These are phyloP conservation scores for Trametes maxima DNA, from an alignment of 768 basidiomycete genomes.

Conservation along the genomic window DNA sequence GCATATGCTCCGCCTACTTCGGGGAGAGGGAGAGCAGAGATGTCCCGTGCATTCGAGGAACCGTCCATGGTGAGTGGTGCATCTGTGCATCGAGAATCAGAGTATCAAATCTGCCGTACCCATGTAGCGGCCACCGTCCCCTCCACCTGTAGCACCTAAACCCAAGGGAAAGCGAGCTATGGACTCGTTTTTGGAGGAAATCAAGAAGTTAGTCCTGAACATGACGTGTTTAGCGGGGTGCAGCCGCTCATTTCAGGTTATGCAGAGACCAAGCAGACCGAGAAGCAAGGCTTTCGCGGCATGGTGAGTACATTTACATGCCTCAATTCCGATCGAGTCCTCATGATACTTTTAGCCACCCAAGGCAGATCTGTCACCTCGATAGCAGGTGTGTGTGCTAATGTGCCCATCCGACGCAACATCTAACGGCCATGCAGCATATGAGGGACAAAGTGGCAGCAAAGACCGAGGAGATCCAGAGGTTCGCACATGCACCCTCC, in stretches of 20 bases:
- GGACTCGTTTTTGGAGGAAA: slow-evolving; percentile 95
- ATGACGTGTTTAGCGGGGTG: not conserved
- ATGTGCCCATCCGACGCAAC: not conserved
- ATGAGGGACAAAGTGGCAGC: slow-evolving; percentile 89
- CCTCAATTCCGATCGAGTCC: not conserved
- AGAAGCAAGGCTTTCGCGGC: slow-evolving; percentile 79
- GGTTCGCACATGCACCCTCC: slow-evolving; percentile 43
- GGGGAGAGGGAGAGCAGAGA: slow-evolving; percentile 29
- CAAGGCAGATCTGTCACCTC: slow-evolving; percentile 84
- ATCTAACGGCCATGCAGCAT: slow-evolving; percentile 47
- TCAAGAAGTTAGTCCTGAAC: slow-evolving; percentile 68
- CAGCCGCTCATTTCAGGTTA: not conserved
- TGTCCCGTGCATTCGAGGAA: slow-evolving; percentile 36
- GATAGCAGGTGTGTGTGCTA: slow-evolving; percentile 66
- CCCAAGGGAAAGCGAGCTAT: slow-evolving; percentile 95
- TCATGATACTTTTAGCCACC: slow-evolving; percentile 35
- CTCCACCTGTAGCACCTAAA: slow-evolving; percentile 55
- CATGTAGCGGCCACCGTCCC: slow-evolving; percentile 55
- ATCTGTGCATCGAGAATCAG: slow-evolving; percentile 6
- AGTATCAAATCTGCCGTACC: not conserved
- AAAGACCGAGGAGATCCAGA: slow-evolving; percentile 88
- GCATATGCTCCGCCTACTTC: slow-evolving; percentile 48
- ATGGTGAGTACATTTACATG: slow-evolving; percentile 44
- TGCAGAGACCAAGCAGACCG: slow-evolving; percentile 88
- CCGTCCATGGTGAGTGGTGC: slow-evolving; percentile 36